Conservation (phyloP, 257 asterid genomes). For the Capsicum chinense region DNA sequence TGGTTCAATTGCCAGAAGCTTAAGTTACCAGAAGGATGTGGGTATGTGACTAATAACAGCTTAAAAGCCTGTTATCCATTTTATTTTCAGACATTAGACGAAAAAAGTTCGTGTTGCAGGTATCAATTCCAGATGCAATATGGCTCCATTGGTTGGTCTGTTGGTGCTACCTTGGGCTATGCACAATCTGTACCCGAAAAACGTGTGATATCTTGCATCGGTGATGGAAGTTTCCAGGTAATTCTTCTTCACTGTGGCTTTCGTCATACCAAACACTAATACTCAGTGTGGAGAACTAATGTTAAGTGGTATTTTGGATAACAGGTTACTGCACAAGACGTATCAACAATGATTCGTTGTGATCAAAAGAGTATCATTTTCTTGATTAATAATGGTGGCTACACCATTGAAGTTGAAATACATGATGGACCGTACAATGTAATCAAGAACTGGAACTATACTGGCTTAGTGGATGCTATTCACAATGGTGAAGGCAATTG, state of each 20-base stretch:
- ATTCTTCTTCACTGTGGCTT: not conserved
- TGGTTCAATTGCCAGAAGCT: slow-evolving; percentile 97
- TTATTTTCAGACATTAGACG: slow-evolving; percentile 37
- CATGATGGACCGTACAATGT: slow-evolving; percentile 79
- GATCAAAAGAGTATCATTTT: slow-evolving; percentile 63
- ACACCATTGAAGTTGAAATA: slow-evolving; percentile 79
- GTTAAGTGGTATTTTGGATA: not conserved
- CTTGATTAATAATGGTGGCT: slow-evolving; percentile 76
- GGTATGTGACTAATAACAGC: slow-evolving; percentile 46
- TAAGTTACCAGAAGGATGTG: slow-evolving; percentile 77
- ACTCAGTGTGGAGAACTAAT: not conserved
- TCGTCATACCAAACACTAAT: not conserved
- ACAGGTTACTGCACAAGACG: slow-evolving; percentile 75
- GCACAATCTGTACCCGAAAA: slow-evolving; percentile 63
- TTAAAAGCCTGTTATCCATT: not conserved
- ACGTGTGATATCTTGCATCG: slow-evolving; percentile 65
- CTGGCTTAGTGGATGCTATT: slow-evolving; percentile 67
- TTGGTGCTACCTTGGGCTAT: slow-evolving; percentile 73
- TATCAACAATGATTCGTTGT: slow-evolving; percentile 65
- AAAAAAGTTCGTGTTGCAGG: slow-evolving; percentile 66
- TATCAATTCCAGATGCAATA: slow-evolving; percentile 81
- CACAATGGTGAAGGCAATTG: slow-evolving; percentile 67
- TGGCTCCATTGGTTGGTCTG: slow-evolving; percentile 59
- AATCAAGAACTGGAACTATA: slow-evolving; percentile 76
- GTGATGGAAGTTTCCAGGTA: slow-evolving; percentile 86